Conservation (phyloP, 352 stramenopile genomes). For the Pythium periplocum region DNA sequence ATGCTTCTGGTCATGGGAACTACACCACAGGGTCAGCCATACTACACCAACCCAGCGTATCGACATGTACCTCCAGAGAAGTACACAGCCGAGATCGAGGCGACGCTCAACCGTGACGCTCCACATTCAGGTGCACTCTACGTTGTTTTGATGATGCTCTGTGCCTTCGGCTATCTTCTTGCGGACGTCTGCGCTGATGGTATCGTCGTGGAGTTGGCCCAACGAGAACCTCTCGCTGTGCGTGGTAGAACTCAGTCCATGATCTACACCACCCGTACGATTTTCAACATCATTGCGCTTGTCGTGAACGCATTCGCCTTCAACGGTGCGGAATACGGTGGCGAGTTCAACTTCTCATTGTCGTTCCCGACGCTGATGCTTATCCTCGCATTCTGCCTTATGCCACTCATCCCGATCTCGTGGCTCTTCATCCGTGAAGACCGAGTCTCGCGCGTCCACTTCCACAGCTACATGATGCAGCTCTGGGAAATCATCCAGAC, state of each 20-base stretch:
- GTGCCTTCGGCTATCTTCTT: conserved; percentile 68
- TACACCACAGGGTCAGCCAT: conserved; percentile 35
- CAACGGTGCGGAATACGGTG: conserved; percentile 54
- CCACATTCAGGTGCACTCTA: conserved; percentile 37
- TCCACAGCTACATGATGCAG: conserved; percentile 8
- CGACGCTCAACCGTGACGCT: conserved; percentile 29
- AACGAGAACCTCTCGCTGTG: conserved; percentile 34
- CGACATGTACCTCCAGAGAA: conserved; percentile 13
- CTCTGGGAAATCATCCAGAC: conserved; percentile 8
- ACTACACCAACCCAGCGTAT: conserved; percentile 28
- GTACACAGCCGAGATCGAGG: conserved; percentile 21
- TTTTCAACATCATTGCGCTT: conserved; percentile 27
- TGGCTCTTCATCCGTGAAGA: conserved; percentile 15
- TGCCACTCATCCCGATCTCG: conserved; percentile 10
- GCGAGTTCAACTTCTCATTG: conserved; percentile 43
- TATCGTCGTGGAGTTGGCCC: conserved; percentile 28
- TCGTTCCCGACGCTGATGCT: conserved; percentile 30
- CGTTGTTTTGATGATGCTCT: conserved; percentile 67
- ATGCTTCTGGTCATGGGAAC: conserved; percentile 41
- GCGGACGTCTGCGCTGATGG: conserved; percentile 71
- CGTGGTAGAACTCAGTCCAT: conserved; percentile 34
- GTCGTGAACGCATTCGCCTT: conserved; percentile 39
- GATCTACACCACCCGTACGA: conserved; percentile 42
- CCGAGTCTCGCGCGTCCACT: background rate
- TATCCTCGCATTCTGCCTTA: conserved; percentile 9